Percentiles rank a stretch among this genome's conserved stretches.
These are phyloP conservation scores for Plectosphaerella cucumerina DNA, from an alignment of 2,329 filamentous ascomycete species.

Conservation along the genomic window DNA sequence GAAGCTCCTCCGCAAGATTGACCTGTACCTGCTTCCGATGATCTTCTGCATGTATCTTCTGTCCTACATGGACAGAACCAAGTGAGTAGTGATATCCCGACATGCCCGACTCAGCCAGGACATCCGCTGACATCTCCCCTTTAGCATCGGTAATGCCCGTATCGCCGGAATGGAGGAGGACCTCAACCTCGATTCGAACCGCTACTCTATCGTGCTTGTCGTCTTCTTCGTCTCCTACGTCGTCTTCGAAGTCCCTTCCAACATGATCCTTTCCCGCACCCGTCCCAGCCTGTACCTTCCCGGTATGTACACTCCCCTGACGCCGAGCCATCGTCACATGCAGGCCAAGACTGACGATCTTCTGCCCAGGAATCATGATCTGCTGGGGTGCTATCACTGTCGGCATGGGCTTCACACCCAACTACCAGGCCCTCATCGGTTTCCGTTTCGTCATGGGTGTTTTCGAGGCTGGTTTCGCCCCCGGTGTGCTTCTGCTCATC, in stretches of 20 bases:
- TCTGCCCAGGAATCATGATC: conserved; percentile 65
- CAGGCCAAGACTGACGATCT: conserved; percentile 49
- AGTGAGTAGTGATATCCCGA: conserved; percentile 19
- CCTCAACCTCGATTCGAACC: conserved; percentile 48
- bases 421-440: conserved; percentile 20
- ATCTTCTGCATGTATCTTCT: conserved; percentile 54
- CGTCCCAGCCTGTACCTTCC: conserved; percentile 35
- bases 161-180: conserved; percentile 41
- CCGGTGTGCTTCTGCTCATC: conserved; percentile 56
- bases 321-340: too few species aligned
- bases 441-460: conserved; percentile 48
- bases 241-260: conserved; percentile 60
- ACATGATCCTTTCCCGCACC: conserved; percentile 45
- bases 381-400: conserved; percentile 28
- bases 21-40: conserved; percentile 36
- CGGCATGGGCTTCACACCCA: conserved; percentile 22
- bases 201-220: conserved; percentile 55
- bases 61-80: conserved; percentile 55
- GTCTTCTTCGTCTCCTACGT: conserved; percentile 71
- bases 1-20: conserved; percentile 31
- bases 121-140: not conserved
- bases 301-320: conserved; percentile 47
- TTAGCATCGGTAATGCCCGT: conserved; percentile 49
- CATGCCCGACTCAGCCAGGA: conserved; percentile 16
- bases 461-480: conserved; percentile 56